Evolutionary conservation across 2,329 filamentous ascomycete genomes (phyloP).

Genomic region (Calonectria crousiana): DNA sequence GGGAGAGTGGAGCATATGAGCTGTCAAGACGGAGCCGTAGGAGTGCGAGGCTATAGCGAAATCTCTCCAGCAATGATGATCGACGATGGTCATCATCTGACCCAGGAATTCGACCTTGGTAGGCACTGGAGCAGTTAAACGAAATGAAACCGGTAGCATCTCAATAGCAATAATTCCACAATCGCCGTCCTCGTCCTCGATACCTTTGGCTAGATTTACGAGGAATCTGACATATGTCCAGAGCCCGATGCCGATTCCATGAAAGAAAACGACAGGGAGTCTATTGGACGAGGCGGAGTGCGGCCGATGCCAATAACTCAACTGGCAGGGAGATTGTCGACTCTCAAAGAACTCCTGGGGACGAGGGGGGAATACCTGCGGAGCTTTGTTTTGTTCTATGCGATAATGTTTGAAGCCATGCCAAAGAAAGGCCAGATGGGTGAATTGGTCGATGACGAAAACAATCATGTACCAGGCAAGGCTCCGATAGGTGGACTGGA

Average conservation of each 20-base stretch:
- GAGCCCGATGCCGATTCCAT: slow-evolving; percentile 78
- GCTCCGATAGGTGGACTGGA: slow-evolving; percentile 71
- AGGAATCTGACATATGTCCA: slow-evolving; percentile 72
- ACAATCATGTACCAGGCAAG: slow-evolving; percentile 74
- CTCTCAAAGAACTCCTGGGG: slow-evolving; percentile 61
- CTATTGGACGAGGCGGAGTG: slow-evolving; percentile 60
- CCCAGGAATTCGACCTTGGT: slow-evolving; percentile 64
- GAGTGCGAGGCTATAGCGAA: slow-evolving; percentile 73
- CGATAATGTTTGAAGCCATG: slow-evolving; percentile 66
- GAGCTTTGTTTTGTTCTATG: slow-evolving; percentile 40
- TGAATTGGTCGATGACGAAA: slow-evolving; percentile 65
- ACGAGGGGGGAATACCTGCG: slow-evolving; percentile 69
- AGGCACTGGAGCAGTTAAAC: slow-evolving; percentile 68
- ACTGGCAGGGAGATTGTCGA: slow-evolving; percentile 60
- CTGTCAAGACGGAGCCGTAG: slow-evolving; percentile 73
- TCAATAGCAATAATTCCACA: slow-evolving; percentile 76
- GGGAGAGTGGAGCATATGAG: slow-evolving; percentile 69
- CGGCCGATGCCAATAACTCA: slow-evolving; percentile 76
- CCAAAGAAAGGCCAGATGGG: slow-evolving; percentile 58
- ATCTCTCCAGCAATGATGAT: slow-evolving; percentile 66
- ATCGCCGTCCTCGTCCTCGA: slow-evolving; percentile 48
- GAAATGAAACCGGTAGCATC: slow-evolving; percentile 73
- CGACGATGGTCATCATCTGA: slow-evolving; percentile 69
- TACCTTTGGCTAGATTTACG: slow-evolving; percentile 57
- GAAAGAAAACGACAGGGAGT: slow-evolving; percentile 75